Evolutionary conservation across 495 filamentous ascomycete genomes (phyloP), one percentile per base, ranked within the genome.

Genomic region (Tetracladium marchalianum): DNA sequence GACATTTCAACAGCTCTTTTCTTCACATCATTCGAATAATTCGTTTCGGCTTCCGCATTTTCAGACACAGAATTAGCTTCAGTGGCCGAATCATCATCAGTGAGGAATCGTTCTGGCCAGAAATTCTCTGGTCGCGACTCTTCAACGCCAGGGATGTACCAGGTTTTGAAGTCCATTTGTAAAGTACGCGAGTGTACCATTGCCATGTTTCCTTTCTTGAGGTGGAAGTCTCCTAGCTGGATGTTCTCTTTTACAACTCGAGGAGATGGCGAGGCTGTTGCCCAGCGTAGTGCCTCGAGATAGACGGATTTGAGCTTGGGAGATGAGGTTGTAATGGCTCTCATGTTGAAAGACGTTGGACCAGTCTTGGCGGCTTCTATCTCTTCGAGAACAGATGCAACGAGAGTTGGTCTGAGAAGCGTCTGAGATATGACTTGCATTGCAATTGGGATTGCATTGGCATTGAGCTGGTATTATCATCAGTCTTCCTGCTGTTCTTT

Each of bases 301-400:
- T 46, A 46, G n/a, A 39, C n/a, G 3, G 43, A 46, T 46, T 39
- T 46, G 35, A 46, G 38, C 9, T 18, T 33, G n/a, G 43, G 43
- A 2, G 11, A 35, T 5, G 35, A 36, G 11, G 33, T 38, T 11
- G 34, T 38, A 8, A 46, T 15, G 4, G 12, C n/a, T 37, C 13
- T 34, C 7, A 44, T n/a, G 12, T 34, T 13, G 41, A 44, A 35
- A 13, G 27, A 31, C 6, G 17, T 42, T 11, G 39, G 10, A 19
- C 24, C 39, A 12, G 17, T 42, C 6, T 27, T 11, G 19, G 18
- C 9, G 31, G 41, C 33, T 13, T 2, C 2, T 12, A 44, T 35
- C 34, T 44, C 41, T 11, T 18, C 3, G 7, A 44, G 11, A 5
- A 44, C 10, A 15, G 41, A 13, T 8, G 27, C 11, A 12, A 44